Evolutionary conservation across 305 asterid genomes (phyloP).

Genomic region (Striga hermonthica): DNA sequence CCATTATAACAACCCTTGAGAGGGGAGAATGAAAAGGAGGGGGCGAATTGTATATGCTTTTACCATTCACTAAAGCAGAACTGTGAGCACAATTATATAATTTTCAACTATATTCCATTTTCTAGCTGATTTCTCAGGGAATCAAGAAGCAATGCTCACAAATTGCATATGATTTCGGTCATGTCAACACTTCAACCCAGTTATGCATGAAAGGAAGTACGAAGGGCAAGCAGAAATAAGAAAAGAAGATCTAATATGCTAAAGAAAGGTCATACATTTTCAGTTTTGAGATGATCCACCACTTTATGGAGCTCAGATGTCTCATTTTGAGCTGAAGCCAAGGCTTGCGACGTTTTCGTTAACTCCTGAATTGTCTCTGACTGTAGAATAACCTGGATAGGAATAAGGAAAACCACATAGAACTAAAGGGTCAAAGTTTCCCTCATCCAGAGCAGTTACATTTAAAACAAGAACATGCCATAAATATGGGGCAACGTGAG

Average conservation of each 20-base stretch:
- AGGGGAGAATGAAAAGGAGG: too few relatives aligned
- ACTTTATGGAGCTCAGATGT: conserved; percentile 67
- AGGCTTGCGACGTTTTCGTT: conserved; percentile 80
- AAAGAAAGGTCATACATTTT: conserved; percentile 51
- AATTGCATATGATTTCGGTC: too few relatives aligned
- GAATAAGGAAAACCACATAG: conserved; percentile 18
- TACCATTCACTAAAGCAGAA: too few relatives aligned
- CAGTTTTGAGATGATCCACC: conserved; percentile 54
- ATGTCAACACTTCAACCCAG: background rate
- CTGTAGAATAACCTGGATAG: conserved; percentile 73
- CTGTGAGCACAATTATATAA: too few relatives aligned
- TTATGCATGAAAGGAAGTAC: conserved; percentile 17
- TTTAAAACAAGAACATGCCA: conserved; percentile 9
- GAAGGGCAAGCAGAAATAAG: conserved; percentile 1
- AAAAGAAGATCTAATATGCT: conserved; percentile 15
- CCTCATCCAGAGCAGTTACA: conserved; percentile 5
- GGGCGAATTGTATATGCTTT: too few relatives aligned
- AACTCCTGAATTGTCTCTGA: conserved; percentile 96
- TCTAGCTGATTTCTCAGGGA: too few relatives aligned
- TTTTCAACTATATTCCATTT: too few relatives aligned
- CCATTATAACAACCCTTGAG: too few relatives aligned
- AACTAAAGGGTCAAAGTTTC: background rate
- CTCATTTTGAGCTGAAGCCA: conserved; percentile 67
- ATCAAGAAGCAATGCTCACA: too few relatives aligned
- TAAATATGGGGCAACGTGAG: background rate